These are phyloP conservation scores for Pichia kudriavzevii DNA, from an alignment of 1,139 yeast genomes.

Conservation along the genomic window DNA sequence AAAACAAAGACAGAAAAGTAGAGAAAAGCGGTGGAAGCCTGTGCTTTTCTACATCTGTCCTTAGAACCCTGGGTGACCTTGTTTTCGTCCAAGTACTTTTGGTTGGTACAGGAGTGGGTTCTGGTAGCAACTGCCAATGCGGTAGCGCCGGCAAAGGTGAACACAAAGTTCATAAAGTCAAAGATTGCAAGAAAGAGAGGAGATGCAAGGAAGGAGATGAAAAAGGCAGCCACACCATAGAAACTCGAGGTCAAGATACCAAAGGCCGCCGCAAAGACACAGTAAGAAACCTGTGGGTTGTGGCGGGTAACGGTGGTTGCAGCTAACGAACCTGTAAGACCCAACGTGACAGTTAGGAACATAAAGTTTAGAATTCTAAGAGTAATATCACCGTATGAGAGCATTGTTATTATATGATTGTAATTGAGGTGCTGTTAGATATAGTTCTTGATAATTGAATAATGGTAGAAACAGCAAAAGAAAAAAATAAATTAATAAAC, in stretches of 20 bases:
- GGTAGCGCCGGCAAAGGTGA: slow-evolving; percentile 90
- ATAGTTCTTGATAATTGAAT: not conserved
- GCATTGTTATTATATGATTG: slow-evolving; percentile 24
- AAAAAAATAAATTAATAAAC: not conserved
- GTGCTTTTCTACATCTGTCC: slow-evolving; percentile 92
- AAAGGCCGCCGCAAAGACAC: slow-evolving; percentile 79
- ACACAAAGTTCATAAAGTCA: slow-evolving; percentile 83
- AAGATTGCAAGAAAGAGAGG: slow-evolving; percentile 66
- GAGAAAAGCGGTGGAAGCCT: slow-evolving; percentile 84
- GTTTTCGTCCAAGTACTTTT: slow-evolving; percentile 55
- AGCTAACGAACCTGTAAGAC: slow-evolving; percentile 79
- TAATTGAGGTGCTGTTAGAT: too few relatives aligned
- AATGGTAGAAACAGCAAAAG: not conserved
- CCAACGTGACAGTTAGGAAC: slow-evolving; percentile 70
- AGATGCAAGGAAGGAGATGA: slow-evolving; percentile 76
- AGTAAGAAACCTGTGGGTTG: slow-evolving; percentile 84
- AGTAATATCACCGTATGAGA: slow-evolving; percentile 66
- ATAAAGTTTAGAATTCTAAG: slow-evolving; percentile 69
- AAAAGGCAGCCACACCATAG: slow-evolving; percentile 74
- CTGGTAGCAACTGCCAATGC: slow-evolving; percentile 88
- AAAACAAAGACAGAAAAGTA: slow-evolving; percentile 78
- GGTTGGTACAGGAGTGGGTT: slow-evolving; percentile 76
- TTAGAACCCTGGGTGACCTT: slow-evolving; percentile 64
- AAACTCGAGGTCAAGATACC: slow-evolving; percentile 73
- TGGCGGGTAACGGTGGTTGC: slow-evolving; percentile 48